These are phyloP conservation scores for Sanguinoderma infundibulare DNA, from an alignment of 1,284 basidiomycete genomes.

Conservation along the genomic window DNA sequence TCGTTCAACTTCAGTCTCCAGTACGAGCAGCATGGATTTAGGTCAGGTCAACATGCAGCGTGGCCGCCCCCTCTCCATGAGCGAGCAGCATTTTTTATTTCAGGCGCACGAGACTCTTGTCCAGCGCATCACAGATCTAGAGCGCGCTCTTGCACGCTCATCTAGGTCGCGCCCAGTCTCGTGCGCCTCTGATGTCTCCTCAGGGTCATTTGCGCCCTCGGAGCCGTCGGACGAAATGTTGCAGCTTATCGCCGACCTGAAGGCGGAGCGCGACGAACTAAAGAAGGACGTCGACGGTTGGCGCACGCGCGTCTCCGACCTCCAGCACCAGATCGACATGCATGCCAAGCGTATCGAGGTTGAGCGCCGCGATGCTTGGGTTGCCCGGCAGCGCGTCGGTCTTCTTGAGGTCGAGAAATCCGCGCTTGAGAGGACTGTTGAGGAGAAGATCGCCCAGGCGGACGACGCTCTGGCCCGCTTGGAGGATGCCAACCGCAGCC, in stretches of 20 bases:
- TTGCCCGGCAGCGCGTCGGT: constrained; percentile 66
- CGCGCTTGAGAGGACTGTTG: constrained; percentile 50
- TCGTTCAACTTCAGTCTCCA: constrained; percentile 24
- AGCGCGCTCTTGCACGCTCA: constrained; percentile 58
- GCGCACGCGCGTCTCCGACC: constrained; percentile 68
- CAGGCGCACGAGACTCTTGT: constrained; percentile 81
- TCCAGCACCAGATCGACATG: constrained; percentile 63
- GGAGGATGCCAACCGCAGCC: constrained; percentile 36
- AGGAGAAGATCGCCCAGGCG: constrained; percentile 42
- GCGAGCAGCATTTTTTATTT: constrained; percentile 82
- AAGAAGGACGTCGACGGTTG: constrained; percentile 79
- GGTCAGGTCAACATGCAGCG: constrained; percentile 23
- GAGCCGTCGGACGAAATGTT: constrained; percentile 72
- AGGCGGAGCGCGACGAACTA: constrained; percentile 78
- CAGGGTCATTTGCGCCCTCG: constrained; percentile 28
- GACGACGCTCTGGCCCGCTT: constrained; percentile 40
- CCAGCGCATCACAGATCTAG: constrained; percentile 77
- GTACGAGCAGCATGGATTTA: constrained; percentile 36
- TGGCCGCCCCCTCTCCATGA: constrained; percentile 56
- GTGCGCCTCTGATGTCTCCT: constrained; percentile 51
- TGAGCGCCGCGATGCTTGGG: constrained; percentile 77
- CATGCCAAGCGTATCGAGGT: constrained; percentile 67
- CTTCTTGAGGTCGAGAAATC: constrained; percentile 69
- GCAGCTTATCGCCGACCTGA: constrained; percentile 72
- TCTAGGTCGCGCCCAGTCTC: constrained; percentile 59